Conservation (phyloP, 177 flowering plant genomes). For the Vitis hybrid region DNA sequence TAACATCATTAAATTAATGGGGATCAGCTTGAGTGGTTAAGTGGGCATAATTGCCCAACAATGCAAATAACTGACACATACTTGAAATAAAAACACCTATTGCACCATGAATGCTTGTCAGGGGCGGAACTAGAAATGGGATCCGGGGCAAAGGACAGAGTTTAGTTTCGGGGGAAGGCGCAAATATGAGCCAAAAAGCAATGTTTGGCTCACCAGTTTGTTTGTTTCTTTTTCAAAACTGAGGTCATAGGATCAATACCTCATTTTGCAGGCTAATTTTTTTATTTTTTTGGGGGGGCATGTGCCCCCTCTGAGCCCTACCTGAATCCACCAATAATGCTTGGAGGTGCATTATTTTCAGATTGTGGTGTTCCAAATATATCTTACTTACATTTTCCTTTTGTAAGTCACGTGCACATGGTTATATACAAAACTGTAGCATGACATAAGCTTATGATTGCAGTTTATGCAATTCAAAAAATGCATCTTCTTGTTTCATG, state of each 20-base stretch:
- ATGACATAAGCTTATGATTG: neutral
- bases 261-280: no score
- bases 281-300: no score
- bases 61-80: neutral
- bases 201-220: no score
- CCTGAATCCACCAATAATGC: no score
- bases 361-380: neutral
- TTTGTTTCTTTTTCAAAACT: no score
- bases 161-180: no score
- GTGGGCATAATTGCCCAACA: neutral
- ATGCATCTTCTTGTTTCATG: neutral
- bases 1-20: conserved; percentile 6
- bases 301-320: no score
- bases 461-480: neutral
- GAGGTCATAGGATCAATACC: no score
- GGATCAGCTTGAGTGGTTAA: neutral
- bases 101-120: neutral
- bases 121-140: no score
- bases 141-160: no score
- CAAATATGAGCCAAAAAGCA: no score
- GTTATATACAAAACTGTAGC: neutral
- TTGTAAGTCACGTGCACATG: neutral
- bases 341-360: neutral
- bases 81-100: neutral
- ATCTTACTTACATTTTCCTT: neutral